These are phyloP conservation scores for Lonicera japonica DNA, from an alignment of 129 eudicot species.

Conservation along the genomic window DNA sequence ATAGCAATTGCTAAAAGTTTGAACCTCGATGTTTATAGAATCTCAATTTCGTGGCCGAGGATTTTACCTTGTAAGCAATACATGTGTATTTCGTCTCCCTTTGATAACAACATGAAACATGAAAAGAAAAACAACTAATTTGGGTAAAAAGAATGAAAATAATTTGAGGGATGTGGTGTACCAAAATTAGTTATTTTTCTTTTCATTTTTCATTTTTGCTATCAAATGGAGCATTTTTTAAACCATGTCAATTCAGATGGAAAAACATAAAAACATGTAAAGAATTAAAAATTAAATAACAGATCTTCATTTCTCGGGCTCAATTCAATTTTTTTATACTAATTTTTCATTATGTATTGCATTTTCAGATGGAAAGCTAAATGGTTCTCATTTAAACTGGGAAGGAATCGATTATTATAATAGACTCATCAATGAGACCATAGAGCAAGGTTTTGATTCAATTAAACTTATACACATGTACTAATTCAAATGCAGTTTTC, in stretches of 20 bases:
- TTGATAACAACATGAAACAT: too few relatives aligned
- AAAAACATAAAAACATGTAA: too few relatives aligned
- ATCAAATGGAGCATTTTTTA: too few relatives aligned
- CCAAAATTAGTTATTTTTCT: too few relatives aligned
- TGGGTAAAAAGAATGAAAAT: too few relatives aligned
- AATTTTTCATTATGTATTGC: not conserved
- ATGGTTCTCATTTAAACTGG: slow-evolving; percentile 5
- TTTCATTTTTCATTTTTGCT: too few relatives aligned
- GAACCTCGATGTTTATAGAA: slow-evolving; percentile 26
- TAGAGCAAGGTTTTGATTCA: slow-evolving; percentile 9
- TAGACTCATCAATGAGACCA: slow-evolving; percentile 13
- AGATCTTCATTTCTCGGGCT: not conserved
- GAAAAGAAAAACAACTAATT: too few relatives aligned
- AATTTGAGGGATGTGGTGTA: too few relatives aligned
- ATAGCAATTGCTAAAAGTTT: slow-evolving; percentile 15
- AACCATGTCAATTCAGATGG: too few relatives aligned
- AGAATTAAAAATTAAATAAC: not conserved
- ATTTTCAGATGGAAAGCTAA: not conserved
- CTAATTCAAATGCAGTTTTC: not conserved
- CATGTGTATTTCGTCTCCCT: too few relatives aligned
- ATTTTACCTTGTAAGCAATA: slow-evolving; percentile 26
- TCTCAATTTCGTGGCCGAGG: slow-evolving; percentile 39
- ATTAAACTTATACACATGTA: too few relatives aligned
- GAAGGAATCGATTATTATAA: slow-evolving; percentile 16
- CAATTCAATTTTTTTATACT: not conserved